These are phyloP conservation scores for Paraglomus brasilianum DNA, from an alignment of 192 early-diverging fungal species.

Conservation along the genomic window DNA sequence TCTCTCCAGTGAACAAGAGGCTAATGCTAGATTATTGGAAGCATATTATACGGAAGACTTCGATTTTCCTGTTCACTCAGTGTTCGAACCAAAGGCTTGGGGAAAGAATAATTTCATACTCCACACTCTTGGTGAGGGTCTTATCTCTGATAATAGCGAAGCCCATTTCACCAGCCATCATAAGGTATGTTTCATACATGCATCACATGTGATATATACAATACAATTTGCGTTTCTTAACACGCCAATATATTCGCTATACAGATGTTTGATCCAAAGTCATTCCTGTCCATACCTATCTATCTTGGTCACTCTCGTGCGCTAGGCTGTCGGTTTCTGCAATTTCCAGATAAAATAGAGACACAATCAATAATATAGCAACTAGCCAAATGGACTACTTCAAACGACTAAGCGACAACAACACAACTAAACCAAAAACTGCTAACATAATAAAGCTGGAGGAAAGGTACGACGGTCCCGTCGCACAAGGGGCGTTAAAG, in stretches of 20 bases:
- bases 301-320: not conserved
- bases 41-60: not conserved
- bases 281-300: not conserved
- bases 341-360: not conserved
- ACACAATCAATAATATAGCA: too few species aligned
- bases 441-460: too few species aligned
- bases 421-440: too few species aligned
- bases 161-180: not conserved
- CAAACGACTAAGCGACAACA: not conserved
- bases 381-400: not conserved
- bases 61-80: not conserved
- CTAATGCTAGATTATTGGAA: constrained; percentile 29
- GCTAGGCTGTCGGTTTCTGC: not conserved
- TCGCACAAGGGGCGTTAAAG: too few species aligned
- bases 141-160: not conserved
- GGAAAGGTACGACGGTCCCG: too few species aligned
- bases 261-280: not conserved
- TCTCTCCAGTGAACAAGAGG: constrained; percentile 36
- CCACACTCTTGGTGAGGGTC: not conserved
- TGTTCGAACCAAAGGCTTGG: not conserved
- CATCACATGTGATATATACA: too few species aligned
- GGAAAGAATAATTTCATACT: not conserved
- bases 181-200: too few species aligned
- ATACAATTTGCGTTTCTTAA: too few species aligned
- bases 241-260: too few species aligned